Evolutionary conservation across 2,329 filamentous ascomycete genomes (phyloP).

Genomic region (Ophiostoma sp.): DNA sequence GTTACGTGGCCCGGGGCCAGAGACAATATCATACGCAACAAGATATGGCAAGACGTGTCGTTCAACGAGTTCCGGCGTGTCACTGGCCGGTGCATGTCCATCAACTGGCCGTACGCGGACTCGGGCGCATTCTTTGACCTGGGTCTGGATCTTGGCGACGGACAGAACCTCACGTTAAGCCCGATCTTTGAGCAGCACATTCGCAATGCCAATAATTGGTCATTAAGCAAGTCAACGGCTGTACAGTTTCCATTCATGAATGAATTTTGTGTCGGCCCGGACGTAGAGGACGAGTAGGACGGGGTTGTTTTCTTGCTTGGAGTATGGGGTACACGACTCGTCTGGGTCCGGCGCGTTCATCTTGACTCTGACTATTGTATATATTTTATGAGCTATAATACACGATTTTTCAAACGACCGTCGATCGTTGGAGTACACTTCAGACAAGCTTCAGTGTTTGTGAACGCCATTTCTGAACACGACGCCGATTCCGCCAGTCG

Average conservation of each 20-base stretch:
- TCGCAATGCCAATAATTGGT: slow-evolving; percentile 18
- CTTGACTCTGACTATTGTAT: not conserved
- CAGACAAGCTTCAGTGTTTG: too few species aligned
- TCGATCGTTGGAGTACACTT: too few species aligned
- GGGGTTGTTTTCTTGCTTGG: not conserved
- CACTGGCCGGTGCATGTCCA: slow-evolving; percentile 19
- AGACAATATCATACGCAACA: slow-evolving; percentile 19
- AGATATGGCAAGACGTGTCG: slow-evolving; percentile 13
- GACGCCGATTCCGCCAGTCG: too few species aligned
- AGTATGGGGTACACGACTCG: not conserved
- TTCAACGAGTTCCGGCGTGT: slow-evolving; percentile 16
- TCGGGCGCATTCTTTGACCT: slow-evolving; percentile 20
- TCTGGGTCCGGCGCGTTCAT: not conserved
- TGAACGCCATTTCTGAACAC: too few species aligned
- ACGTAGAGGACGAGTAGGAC: not conserved
- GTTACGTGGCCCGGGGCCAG: slow-evolving; percentile 22
- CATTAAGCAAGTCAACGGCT: slow-evolving; percentile 11
- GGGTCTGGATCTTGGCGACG: slow-evolving; percentile 15
- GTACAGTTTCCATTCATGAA: slow-evolving; percentile 12
- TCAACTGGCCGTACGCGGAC: slow-evolving; percentile 24
- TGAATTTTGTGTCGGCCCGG: slow-evolving; percentile 3
- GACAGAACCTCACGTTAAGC: slow-evolving; percentile 20
- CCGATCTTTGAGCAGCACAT: slow-evolving; percentile 24
- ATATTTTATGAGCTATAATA: not conserved
- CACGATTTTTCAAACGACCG: not conserved